Evolutionary conservation across 2,329 filamentous ascomycete species (phyloP).

Genomic region (Arthroderma uncinatum): DNA sequence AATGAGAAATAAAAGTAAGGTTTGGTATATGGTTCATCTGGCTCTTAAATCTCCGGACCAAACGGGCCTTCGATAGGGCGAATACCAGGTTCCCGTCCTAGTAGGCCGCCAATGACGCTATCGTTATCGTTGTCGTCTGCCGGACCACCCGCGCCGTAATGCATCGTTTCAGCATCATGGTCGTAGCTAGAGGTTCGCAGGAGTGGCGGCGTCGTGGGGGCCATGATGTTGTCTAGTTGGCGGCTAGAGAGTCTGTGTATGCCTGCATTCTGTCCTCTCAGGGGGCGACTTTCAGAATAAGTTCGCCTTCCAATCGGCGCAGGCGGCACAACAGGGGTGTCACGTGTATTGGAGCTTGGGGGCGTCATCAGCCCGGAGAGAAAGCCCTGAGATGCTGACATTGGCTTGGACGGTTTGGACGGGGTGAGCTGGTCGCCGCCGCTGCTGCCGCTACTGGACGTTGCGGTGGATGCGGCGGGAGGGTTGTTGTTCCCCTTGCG

Average conservation of each 20-base stretch:
- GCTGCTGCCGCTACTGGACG: slow-evolving; percentile 24
- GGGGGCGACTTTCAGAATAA: slow-evolving; percentile 26
- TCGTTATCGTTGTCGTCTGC: slow-evolving; percentile 41
- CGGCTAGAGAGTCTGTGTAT: slow-evolving; percentile 22
- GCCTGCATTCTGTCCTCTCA: slow-evolving; percentile 23
- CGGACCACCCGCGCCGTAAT: slow-evolving; percentile 37
- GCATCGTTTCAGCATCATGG: slow-evolving; percentile 45
- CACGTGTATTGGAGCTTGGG: slow-evolving; percentile 61
- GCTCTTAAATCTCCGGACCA: slow-evolving; percentile 14
- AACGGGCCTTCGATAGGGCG: slow-evolving; percentile 11
- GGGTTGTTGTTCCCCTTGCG: slow-evolving; percentile 48
- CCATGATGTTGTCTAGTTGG: slow-evolving; percentile 21
- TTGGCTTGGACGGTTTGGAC: slow-evolving; percentile 41
- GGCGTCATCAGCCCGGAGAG: slow-evolving; percentile 78
- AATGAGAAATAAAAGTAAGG: neutral
- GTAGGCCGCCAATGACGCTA: slow-evolving; percentile 28
- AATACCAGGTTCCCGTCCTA: slow-evolving; percentile 1
- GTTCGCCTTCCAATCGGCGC: slow-evolving; percentile 13
- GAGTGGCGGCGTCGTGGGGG: slow-evolving; percentile 43
- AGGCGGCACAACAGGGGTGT: slow-evolving; percentile 19
- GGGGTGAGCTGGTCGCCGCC: slow-evolving; percentile 41
- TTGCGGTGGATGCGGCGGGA: slow-evolving; percentile 35
- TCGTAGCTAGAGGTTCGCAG: slow-evolving; percentile 48
- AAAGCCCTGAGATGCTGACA: slow-evolving; percentile 46
- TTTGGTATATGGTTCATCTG: neutral